Base-by-base conservation (phyloP, 1,284 basidiomycete genomes). In the Meira nashicola region DNA sequence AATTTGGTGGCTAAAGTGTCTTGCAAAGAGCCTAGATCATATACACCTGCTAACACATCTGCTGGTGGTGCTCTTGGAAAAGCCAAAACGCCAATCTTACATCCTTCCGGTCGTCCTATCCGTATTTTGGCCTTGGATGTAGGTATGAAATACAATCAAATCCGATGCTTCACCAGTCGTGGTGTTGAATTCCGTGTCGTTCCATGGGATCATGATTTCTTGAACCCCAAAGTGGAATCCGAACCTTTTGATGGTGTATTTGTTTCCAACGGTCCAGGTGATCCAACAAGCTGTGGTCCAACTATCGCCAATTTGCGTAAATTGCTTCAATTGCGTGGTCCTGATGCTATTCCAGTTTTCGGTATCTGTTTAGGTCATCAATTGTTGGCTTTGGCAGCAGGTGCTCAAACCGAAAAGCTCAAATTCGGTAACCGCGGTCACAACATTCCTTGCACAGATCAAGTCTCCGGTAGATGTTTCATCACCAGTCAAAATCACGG, bases 401-500 rank as follows among this genome's bases (percentile, higher is more conserved):
- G 95, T 50, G 94, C 92, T 9, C 85, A 83, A 64, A 98, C 95
- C 8, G 89, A 88, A 53, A 98, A 98, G 82, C 96, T 98, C 90
- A 97, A 97, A 83, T 98, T 97, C 79, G 95, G 95, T 58, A 98
- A 98, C 79, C 90, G 95, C 68, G 95, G 95, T 12, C 92, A 96
- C 80, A 99, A 99, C 81, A 91, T 98, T 74, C 95, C 95, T 3
- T 98, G 94, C 81, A 97, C 91, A 39, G 90, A 94, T 80, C 84
- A 89, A 46, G 84, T 95, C 59, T 92, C 89, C 56, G 95, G 94
- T 39, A 84, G 95, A 61, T 98, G 95, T 82, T 98, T 97, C 80
- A 97, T 98, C 81, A 98, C 95, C 39, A 92, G 89, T 76, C 95
- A 99, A 81, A 99, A 99, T 80, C 95, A 99, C 81, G 95, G 95